Base-by-base conservation (phyloP, 139 green algal species). In the Closterium sp. region DNA sequence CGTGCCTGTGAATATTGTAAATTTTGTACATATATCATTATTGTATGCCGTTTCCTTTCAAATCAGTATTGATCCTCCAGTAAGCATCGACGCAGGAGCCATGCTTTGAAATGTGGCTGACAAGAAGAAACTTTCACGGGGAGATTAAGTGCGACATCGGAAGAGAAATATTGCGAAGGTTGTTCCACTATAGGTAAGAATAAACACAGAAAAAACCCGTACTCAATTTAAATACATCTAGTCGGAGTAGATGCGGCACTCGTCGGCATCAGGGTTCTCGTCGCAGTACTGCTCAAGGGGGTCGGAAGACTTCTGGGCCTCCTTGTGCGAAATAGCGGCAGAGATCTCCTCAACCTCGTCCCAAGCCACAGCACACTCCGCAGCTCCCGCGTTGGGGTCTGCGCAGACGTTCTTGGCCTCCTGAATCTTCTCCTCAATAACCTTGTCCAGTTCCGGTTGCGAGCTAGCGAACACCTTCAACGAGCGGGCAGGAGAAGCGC, bases 251-350 rank as follows among this genome's bases (percentile, higher is more conserved):
- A 96, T 90, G 22, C 94, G 93, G 96, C 96, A 97, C 95, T 97
- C 96, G 90, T 97, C 95, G 50, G 95, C 96, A 32, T 96, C 95
- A 29, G 96, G 96, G 92, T 96, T 96, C 32, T 95, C 92, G 42
- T 89, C 92, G 93, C 96, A 97, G 94, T 95, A 96, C 85, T 94
- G 31, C 90, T 97, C 96, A 24, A 97, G 94, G 2, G 96, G 96
- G 86, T 96, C 94, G 70, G 62, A 24, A 19, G n/a, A 38, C 86
- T 93, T 93, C 17, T 22, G 50, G n/a, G 28, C n/a, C 29, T 50
- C n/a, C 92, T 91, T 93, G 27, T 73, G 42, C 27, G 92, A 93
- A 79, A 84, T 31, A 29, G 89, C 92, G 70, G 93, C 93, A 31
- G 93, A 95, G 38, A 95, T 70, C 87, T 95, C 93, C 93, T 95